A percentile compares a stretch with the other conserved stretches of the same genome.
phyloP scores from a whole-genome alignment of 306 rosid species.

The Dalbergia cultrata region DNA sequence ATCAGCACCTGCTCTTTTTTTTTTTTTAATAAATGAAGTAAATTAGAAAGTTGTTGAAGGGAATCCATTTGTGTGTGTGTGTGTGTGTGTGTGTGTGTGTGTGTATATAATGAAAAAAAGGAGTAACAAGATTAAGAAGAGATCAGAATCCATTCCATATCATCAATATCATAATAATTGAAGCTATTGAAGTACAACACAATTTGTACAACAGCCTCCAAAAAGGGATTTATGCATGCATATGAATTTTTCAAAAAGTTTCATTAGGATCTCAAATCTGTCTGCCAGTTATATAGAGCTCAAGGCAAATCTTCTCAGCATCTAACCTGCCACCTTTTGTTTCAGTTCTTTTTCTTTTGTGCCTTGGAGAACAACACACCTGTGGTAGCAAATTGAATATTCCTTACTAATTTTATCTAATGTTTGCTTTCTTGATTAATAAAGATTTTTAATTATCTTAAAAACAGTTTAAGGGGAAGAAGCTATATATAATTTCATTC shows the following conservation, averaged over 20 bases:
- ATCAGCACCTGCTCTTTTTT: too few relatives aligned
- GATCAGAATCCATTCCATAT: slow-evolving; percentile 28
- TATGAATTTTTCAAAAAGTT: slow-evolving; percentile 15
- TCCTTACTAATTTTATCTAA: not conserved
- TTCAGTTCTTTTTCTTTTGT: slow-evolving; percentile 26
- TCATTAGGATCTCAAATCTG: slow-evolving; percentile 31
- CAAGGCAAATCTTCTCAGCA: slow-evolving; percentile 32
- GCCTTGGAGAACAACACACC: slow-evolving; percentile 1
- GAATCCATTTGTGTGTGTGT: slow-evolving; percentile 6
- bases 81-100: not conserved
- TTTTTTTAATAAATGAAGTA: too few relatives aligned
- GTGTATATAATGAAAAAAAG: slow-evolving; percentile 7
- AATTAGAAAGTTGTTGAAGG: slow-evolving; percentile 16
- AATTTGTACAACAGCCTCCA: slow-evolving; percentile 27
- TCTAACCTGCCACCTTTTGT: slow-evolving; percentile 4
- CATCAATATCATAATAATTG: slow-evolving; percentile 16
- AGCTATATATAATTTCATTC: not conserved
- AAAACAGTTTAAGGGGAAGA: not conserved
- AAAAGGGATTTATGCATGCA: slow-evolving; percentile 41
- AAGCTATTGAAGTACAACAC: slow-evolving; percentile 37
- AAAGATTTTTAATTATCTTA: not conserved
- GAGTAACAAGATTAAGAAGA: slow-evolving; percentile 4
- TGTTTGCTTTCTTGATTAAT: not conserved
- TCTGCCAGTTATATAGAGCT: slow-evolving; percentile 12
- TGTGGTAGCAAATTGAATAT: not conserved